A percentile compares a stretch with the other conserved stretches of the same genome.
Evolutionary conservation across 306 rosid genomes (phyloP).

Genomic region (Pachyrhizus erosus): DNA sequence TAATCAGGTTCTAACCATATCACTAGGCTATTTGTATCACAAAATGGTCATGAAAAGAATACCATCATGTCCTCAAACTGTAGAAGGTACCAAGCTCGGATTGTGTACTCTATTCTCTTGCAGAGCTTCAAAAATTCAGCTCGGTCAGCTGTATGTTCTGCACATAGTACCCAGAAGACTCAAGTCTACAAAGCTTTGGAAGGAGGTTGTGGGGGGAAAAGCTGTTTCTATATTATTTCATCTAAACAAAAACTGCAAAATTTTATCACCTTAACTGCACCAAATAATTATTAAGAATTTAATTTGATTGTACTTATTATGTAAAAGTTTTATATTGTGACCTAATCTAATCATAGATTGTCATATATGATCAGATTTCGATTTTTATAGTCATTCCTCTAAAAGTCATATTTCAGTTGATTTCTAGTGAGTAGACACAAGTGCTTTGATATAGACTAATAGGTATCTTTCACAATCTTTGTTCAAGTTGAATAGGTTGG

Average conservation of each 20-base stretch:
- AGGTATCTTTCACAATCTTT: too few species aligned
- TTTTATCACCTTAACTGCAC: background rate
- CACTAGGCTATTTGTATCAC: background rate
- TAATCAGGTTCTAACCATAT: background rate
- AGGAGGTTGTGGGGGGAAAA: background rate
- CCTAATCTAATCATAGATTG: background rate
- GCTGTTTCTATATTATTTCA: background rate
- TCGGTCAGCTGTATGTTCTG: conserved; percentile 74
- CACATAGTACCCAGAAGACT: conserved; percentile 21
- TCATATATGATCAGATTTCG: background rate
- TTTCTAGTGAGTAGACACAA: background rate
- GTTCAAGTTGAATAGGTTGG: too few species aligned
- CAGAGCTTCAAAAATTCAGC: conserved; percentile 86
- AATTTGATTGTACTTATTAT: background rate
- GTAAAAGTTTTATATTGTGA: background rate
- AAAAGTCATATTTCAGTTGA: background rate
- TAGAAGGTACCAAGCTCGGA: conserved; percentile 92
- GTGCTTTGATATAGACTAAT: too few species aligned
- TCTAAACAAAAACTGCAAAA: background rate
- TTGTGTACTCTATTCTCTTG: conserved; percentile 89
- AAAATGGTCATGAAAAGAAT: conserved; percentile 27
- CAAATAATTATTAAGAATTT: background rate
- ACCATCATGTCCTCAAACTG: conserved; percentile 99
- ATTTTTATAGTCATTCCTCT: too few species aligned
- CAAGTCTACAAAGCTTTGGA: background rate